Evolutionary conservation across 2,329 filamentous ascomycete genomes (phyloP), one percentile per base, ranked within the genome.

Genomic region (Aureobasidium melanogenum): DNA sequence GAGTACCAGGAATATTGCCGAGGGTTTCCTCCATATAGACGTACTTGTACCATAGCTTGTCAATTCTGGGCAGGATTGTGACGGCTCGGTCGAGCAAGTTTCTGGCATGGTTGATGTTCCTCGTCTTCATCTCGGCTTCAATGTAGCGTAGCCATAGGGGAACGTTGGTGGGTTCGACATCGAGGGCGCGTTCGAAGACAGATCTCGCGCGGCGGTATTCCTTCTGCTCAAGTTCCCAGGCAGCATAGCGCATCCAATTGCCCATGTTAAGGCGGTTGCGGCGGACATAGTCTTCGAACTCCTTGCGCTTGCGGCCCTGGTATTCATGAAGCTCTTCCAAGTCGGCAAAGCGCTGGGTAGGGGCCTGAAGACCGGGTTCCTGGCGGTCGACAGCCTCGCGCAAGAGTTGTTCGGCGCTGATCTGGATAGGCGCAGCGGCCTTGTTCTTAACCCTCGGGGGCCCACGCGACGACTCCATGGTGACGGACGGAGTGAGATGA

Each of bases 1-100:
- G 82, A 2, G 91, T 95, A 38, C 93, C 94, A 3, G 92, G 86
- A 52, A 99, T 87, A 69, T 99, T 97, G 7, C 91, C 91, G 60
- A 99, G 82, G 76, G 93, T 97, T 81, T 99, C 94, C 78, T 97
- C 93, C 88, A 96, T 95, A 73, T 96, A 96, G 28, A 96, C 91
- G 79, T 97, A 99, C 74, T 97, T 97, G 80, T 96, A 99, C 94
- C 94, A 99, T 36, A 99, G 79, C 80, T 97, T 97, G 73, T 97
- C 91, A 43, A 97, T 84, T 62, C 94, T 82, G 5, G 94, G 94
- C 41, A 97, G 79, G 61, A 95, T 89, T 0, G 91, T 91, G 58
- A 97, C 90, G n/a, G 94, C 92, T 60, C 94, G 87, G 73, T 99
- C 94, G 57, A 99, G 84, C 56, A 99, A 76, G 72, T 99, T 99